Evolutionary conservation across 768 basidiomycete genomes (phyloP), one percentile per base, ranked within the genome.

Genomic region (Kwoniella sp.): DNA sequence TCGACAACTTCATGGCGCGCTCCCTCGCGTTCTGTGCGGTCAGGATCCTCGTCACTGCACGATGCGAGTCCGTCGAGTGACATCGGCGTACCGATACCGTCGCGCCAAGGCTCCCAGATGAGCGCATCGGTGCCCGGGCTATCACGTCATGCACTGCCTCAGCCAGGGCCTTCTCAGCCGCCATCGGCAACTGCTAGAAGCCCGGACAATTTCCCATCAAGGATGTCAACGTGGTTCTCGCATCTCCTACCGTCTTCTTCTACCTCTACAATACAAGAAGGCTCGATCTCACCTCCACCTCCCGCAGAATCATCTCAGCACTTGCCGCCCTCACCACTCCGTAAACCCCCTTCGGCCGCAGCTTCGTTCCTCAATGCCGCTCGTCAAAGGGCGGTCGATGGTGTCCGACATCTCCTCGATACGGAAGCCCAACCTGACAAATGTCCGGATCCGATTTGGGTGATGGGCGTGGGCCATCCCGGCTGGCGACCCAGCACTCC

Each of bases 361-460:
- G 75, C 77, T 9, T 68, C 51, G 55, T 77, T 79, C 48, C 69
- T 79, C 30, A 70, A 74, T 54, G 75, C 79, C 9, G 79, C 79
- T 23, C 66, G 73, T 34, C 77, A 78, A 67, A 65, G 69, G 47
- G 77, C 77, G 2, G 79, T 74, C 0, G 79, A 77, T 50, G 77
- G 77, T 7, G 87, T 93, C 84, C 85, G 92, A 51, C 91, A 93
- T 81, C 83, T 97, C n/a, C 85, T 95, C 66, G 94, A 97, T 82
- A 87, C 87, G 70, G 94, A 97, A 80, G 87, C 92, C 20, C 86
- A 85, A 2, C 91, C 90, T 1, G 93, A 96, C 79, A 88, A 85
- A 74, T 93, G 87, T 59, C 75, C 85, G 0, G 91, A 93, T 22
- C 86, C 89, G 0, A 95, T 97, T 29, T 96, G 93, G 93, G 81